Conservation (phyloP, 805 yeast species). For the Maudiozyma serrabonitensis region DNA sequence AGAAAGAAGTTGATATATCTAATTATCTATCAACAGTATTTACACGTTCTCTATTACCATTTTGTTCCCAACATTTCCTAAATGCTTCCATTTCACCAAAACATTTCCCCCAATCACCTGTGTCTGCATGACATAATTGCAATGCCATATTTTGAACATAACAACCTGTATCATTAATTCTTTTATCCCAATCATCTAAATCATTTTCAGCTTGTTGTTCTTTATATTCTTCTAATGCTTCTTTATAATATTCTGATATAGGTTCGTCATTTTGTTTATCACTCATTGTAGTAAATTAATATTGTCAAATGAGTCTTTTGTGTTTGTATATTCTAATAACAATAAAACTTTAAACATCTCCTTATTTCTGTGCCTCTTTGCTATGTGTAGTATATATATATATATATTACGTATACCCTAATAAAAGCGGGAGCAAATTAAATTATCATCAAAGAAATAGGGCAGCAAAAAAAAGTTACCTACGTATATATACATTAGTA, state of each 20-base stretch:
- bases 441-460: too few relatives aligned
- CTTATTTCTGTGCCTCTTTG: too few relatives aligned
- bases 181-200: conserved; percentile 62
- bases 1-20: neutral
- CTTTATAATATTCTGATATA: conserved; percentile 17
- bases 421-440: too few relatives aligned
- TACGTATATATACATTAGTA: too few relatives aligned
- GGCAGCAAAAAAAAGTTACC: too few relatives aligned
- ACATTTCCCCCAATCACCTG: conserved; percentile 73
- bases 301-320: too few relatives aligned
- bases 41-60: conserved; percentile 44
- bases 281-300: neutral
- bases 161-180: conserved; percentile 72
- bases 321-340: neutral
- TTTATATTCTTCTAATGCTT: conserved; percentile 24
- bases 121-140: conserved; percentile 72
- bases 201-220: conserved; percentile 39
- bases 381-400: too few relatives aligned
- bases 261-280: neutral
- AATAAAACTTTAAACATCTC: too few relatives aligned
- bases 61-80: conserved; percentile 50
- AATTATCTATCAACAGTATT: conserved; percentile 20
- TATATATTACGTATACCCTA: too few relatives aligned
- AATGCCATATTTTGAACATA: conserved; percentile 57
- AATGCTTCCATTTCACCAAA: conserved; percentile 55